Conservation (phyloP, 768 basidiomycete genomes). For the Lactarius pseudohatsudake region DNA sequence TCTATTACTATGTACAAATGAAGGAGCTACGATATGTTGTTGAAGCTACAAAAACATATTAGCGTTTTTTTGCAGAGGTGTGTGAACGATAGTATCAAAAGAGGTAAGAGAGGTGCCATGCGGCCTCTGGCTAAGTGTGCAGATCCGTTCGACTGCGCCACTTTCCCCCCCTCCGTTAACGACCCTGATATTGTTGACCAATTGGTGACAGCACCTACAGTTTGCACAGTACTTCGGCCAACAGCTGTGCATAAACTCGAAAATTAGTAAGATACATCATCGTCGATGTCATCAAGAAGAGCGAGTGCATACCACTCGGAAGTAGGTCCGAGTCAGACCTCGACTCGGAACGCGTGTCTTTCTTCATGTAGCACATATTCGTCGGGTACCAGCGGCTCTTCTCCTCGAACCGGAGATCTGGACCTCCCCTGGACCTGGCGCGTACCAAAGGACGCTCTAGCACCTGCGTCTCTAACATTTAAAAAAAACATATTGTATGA, state of each 20-base stretch:
- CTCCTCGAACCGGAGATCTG: neutral
- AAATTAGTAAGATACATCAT: neutral
- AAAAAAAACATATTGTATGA: too few species aligned
- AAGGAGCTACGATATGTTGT: too few species aligned
- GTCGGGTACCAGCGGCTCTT: neutral
- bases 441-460: neutral
- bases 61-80: too few species aligned
- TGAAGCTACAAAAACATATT: too few species aligned
- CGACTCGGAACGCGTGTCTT: neutral
- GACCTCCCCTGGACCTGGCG: neutral
- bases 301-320: neutral
- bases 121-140: too few species aligned
- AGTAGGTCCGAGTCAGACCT: conserved; percentile 5
- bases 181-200: neutral
- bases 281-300: neutral
- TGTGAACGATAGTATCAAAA: too few species aligned
- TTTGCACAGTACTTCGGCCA: neutral
- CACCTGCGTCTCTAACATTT: neutral
- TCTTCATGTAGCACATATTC: neutral
- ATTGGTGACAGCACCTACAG: neutral
- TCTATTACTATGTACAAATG: too few species aligned
- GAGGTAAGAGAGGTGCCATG: neutral
- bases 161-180: too few species aligned
- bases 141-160: too few species aligned
- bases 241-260: neutral